Percentiles rank a stretch among this genome's conserved stretches.
Evolutionary conservation across 2,329 filamentous ascomycete genomes (phyloP).

Genomic region (Penicillium sp.): DNA sequence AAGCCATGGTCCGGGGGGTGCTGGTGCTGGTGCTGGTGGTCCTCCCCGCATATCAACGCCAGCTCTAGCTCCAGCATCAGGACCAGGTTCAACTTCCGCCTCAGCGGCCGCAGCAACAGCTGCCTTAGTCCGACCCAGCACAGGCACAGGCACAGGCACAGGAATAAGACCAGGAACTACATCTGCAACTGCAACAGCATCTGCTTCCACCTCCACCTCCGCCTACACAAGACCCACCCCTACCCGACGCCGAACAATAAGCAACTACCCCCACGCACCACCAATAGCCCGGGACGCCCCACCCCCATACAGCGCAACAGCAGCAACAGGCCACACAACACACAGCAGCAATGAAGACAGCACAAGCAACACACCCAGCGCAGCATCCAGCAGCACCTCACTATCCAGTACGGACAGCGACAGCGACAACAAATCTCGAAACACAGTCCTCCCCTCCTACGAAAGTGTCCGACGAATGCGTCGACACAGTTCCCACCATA

Average conservation of each 20-base stretch:
- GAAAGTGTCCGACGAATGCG: slow-evolving; percentile 19
- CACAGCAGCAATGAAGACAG: not conserved
- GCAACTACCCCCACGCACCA: not conserved
- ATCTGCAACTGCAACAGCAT: no score
- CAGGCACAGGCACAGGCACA: no score
- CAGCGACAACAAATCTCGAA: not conserved
- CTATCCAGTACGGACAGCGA: not conserved
- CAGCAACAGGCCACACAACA: not conserved
- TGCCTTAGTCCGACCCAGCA: not conserved
- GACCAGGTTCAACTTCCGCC: not conserved
- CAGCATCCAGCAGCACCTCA: not conserved
- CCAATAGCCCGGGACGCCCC: not conserved
- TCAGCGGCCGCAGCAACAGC: not conserved
- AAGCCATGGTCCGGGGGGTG: not conserved
- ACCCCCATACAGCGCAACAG: slow-evolving; percentile 7
- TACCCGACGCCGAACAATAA: not conserved
- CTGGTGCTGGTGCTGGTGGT: no score
- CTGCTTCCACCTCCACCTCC: no score
- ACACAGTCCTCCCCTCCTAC: slow-evolving; percentile 20
- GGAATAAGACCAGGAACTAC: not conserved
- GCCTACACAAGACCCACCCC: not conserved
- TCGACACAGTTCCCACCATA: slow-evolving; percentile 9
- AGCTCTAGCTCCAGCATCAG: not conserved
- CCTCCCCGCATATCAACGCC: not conserved
- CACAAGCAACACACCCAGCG: not conserved